These are phyloP conservation scores for Penicillium brasilianum DNA, from an alignment of 2,329 filamentous ascomycete genomes.

Conservation along the genomic window DNA sequence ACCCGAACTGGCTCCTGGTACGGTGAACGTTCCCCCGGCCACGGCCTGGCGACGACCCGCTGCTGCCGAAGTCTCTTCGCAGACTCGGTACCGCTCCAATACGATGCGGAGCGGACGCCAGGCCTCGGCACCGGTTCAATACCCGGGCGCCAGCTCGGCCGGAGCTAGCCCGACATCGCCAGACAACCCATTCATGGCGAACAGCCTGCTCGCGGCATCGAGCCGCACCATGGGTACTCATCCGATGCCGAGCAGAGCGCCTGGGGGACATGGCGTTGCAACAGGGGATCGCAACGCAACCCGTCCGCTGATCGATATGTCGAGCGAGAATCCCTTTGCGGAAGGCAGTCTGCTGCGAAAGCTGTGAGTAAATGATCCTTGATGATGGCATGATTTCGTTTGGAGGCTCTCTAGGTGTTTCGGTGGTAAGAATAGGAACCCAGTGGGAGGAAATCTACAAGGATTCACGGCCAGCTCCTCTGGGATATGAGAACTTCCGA, in stretches of 20 bases:
- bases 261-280: slow-evolving; percentile 45
- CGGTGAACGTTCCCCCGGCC: slow-evolving; percentile 44
- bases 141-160: slow-evolving; percentile 11
- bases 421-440: not conserved
- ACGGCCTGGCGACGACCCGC: slow-evolving; percentile 48
- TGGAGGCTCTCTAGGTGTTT: not conserved
- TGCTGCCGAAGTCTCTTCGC: slow-evolving; percentile 19
- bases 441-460: not conserved
- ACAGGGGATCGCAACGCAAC: slow-evolving; percentile 47
- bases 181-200: slow-evolving; percentile 23
- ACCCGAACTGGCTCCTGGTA: slow-evolving; percentile 40
- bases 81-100: slow-evolving; percentile 41
- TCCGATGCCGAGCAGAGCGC: slow-evolving; percentile 28
- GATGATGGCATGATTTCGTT: not conserved
- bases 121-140: slow-evolving; percentile 8
- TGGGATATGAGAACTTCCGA: too few species aligned
- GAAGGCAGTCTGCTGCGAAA: slow-evolving; percentile 53
- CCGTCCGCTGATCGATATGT: slow-evolving; percentile 52
- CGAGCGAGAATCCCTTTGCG: slow-evolving; percentile 48
- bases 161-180: slow-evolving; percentile 17
- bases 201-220: slow-evolving; percentile 45
- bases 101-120: slow-evolving; percentile 39
- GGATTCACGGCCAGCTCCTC: not conserved
- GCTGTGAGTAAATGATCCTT: slow-evolving; percentile 17
- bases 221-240: slow-evolving; percentile 17